Conservation (phyloP, 1,139 yeast genomes). For the Groenewaldozyma sp. region DNA sequence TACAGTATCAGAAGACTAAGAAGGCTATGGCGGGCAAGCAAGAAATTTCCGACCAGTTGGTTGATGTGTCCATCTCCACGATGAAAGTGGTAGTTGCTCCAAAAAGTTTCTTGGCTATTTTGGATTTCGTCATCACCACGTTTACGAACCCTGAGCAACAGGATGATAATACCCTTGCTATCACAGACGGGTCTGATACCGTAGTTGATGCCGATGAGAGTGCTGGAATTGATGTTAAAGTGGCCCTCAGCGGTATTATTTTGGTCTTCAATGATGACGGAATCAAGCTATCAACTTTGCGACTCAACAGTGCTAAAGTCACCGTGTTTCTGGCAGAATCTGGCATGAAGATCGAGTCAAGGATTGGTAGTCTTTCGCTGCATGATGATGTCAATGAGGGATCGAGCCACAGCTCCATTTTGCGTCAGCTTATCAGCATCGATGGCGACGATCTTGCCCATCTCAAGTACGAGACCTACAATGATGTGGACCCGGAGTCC, state of each 20-base stretch:
- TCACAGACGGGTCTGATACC: constrained; percentile 20
- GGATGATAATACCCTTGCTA: constrained; percentile 7
- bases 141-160: constrained; percentile 58
- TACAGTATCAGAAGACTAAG: background rate
- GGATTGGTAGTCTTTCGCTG: constrained; percentile 69
- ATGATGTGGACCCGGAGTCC: constrained; percentile 28
- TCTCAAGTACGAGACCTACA: constrained; percentile 74
- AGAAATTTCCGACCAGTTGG: constrained; percentile 62
- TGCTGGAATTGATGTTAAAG: constrained; percentile 59
- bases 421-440: constrained; percentile 63
- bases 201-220: constrained; percentile 34
- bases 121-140: constrained; percentile 77
- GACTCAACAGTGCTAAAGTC: constrained; percentile 65
- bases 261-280: constrained; percentile 78
- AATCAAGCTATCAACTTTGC: constrained; percentile 67
- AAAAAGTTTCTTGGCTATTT: constrained; percentile 63
- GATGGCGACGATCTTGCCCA: constrained; percentile 81
- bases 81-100: constrained; percentile 70
- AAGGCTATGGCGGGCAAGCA: constrained; percentile 25
- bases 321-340: constrained; percentile 63
- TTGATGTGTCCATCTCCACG: constrained; percentile 70
- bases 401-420: constrained; percentile 46
- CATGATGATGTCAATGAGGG: constrained; percentile 69
- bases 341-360: constrained; percentile 64
- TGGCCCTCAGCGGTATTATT: constrained; percentile 65